Base-by-base conservation (phyloP, 148 eudicot genomes). In the Polygonum aviculare region DNA sequence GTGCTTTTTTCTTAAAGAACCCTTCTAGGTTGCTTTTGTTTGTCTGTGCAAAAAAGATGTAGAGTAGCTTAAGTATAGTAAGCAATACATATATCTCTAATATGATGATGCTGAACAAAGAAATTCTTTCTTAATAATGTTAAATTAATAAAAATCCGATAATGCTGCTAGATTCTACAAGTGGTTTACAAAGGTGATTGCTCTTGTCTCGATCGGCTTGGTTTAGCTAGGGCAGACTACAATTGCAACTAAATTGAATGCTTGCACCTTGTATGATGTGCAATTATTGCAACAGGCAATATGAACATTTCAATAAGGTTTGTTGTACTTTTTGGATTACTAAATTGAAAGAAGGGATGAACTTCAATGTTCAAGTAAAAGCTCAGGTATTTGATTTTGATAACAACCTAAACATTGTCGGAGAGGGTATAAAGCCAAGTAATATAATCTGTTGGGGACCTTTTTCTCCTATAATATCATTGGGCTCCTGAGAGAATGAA, bases 241-340 rank as follows among this genome's bases (percentile, higher is more conserved):
- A 54, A 14, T 63, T 33, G 18, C 69, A 26, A 63, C 12, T 63
- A n/a, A 31, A 63, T 33, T 63, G 33, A 71, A 71, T n/a, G 11
- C n/a, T 18, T 76, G 78, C 31, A 26, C 31, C 51, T 18, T 65
- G 71, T 65, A 22, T 8, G 14, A 44, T 52, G n/a, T 26, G 51
- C 44, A 54, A 38, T 41, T 76, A 31, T 60, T 76, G 51, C 49
- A 94, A 94, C 82, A 84, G 91, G 78, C 98, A 94, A 45, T 94
- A 94, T 82, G 97, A 92, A 79, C 98, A 94, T 88, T 92, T 94
- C 80, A 94, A 95, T 88, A 92, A 92, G 98, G 98, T 94, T 19
- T 75, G 45, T 31, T 12, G 44, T 41, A 40, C 4, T 3, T 2
- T 70, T 70, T 70, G 47, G 2, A 39, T 9, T 70, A 39, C 18